These are phyloP conservation scores for Ogataea zsoltii DNA, from an alignment of 805 yeast species.

Conservation along the genomic window DNA sequence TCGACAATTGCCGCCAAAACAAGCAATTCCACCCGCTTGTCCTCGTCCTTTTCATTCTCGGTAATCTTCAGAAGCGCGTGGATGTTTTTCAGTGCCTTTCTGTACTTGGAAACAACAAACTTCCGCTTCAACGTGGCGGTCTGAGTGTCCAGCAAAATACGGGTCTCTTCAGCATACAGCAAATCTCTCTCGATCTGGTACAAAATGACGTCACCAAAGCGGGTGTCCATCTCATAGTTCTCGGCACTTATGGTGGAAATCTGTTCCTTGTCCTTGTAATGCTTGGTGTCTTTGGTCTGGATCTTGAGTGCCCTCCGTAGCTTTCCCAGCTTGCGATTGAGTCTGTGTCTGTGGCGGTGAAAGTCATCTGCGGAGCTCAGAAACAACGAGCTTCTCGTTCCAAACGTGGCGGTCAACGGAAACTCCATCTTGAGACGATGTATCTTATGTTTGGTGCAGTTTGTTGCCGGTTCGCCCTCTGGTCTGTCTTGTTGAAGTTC, in stretches of 20 bases:
- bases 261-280: slow-evolving; percentile 52
- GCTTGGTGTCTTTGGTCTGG: slow-evolving; percentile 65
- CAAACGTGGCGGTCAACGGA: slow-evolving; percentile 48
- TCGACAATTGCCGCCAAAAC: slow-evolving; percentile 38
- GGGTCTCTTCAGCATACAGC: slow-evolving; percentile 66
- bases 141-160: slow-evolving; percentile 53
- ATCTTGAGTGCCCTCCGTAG: slow-evolving; percentile 66
- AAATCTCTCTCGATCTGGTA: slow-evolving; percentile 77
- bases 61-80: slow-evolving; percentile 44
- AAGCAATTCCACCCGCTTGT: slow-evolving; percentile 34
- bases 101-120: slow-evolving; percentile 64
- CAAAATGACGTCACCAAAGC: slow-evolving; percentile 60
- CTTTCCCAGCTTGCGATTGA: slow-evolving; percentile 59
- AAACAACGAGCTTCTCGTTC: slow-evolving; percentile 61
- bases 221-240: slow-evolving; percentile 50
- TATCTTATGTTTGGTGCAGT: not conserved
- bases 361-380: slow-evolving; percentile 70
- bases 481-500: too few species aligned
- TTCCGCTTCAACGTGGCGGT: slow-evolving; percentile 47
- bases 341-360: slow-evolving; percentile 62
- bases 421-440: slow-evolving; percentile 37
- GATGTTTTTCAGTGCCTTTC: slow-evolving; percentile 54
- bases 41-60: slow-evolving; percentile 39
- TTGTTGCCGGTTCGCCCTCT: too few species aligned
- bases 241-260: slow-evolving; percentile 46